Evolutionary conservation across 2,329 filamentous ascomycete species (phyloP), one percentile per base, ranked within the genome.

Genomic region (Daldinia sp.): DNA sequence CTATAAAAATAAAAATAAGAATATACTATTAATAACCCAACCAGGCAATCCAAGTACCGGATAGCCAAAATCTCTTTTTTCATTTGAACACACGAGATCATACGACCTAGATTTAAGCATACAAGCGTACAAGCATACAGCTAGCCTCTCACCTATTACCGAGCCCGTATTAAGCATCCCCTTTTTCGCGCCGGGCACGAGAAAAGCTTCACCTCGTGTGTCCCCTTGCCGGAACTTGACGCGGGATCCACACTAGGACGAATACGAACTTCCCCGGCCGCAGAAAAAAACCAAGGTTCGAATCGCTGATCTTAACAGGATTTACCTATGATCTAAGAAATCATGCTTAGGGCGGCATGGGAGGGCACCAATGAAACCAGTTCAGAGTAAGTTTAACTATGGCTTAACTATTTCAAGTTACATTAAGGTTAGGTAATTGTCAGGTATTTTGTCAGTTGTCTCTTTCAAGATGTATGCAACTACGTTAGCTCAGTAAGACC

Each of bases 281-380:
- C 32, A 6, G 47, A 61, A 66, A 63, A 50, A 61, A 66, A 63
- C 49, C 60, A 58, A 52, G 55, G 60, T 50, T 54, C 10, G 37
- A 27, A 15, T 52, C n/a, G 64, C 61, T 50, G 57, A 64, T 64
- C 64, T 55, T 66, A 61, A 34, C 59, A 50, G 30, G 49, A 64
- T 64, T 63, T 37, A 58, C 57, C 7, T 64, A 64, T 49, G 34
- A 54, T 52, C 52, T 66, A 50, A n/a, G n/a, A n/a, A n/a, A 53
- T 34, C 51, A 21, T 52, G 30, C 34, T 41, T 37, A 34, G 47
- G 37, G 30, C 43, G 27, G 56, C 64, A 51, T 48, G 60, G 52
- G 58, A n/a, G n/a, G n/a, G n/a, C n/a, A 39, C 15, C 25, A 10
- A 41, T 50, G 48, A 11, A 57, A 15, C 52, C 17, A 55, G 63